A percentile compares a stretch with the other conserved stretches of the same genome.
These are phyloP conservation scores for Tulasnella sp. DNA, from an alignment of 768 basidiomycete species.

Conservation along the genomic window DNA sequence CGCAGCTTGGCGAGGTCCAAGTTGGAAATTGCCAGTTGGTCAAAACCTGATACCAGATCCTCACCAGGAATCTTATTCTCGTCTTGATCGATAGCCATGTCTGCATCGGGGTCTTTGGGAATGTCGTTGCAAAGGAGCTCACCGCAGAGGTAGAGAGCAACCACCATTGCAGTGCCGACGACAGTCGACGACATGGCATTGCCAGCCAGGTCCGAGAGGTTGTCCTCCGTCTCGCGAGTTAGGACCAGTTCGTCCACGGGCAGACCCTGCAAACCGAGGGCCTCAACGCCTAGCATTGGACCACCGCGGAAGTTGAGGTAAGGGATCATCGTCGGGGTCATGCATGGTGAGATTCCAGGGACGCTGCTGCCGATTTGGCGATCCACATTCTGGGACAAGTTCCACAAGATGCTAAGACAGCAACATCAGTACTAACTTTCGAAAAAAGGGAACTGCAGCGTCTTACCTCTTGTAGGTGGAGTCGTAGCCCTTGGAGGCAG, in stretches of 20 bases:
- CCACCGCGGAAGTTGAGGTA: conserved; percentile 95
- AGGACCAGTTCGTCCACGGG: conserved; percentile 88
- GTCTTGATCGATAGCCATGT: conserved; percentile 40
- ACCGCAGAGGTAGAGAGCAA: conserved; percentile 66
- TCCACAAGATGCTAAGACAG: conserved; percentile 77
- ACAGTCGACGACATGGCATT: conserved; percentile 99
- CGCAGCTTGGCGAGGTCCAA: conserved; percentile 64
- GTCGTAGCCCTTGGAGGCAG: conserved; percentile 75
- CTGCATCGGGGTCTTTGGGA: conserved; percentile 60
- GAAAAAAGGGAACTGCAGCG: background rate
- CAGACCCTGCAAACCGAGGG: conserved; percentile 89
- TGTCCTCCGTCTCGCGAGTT: conserved; percentile 89
- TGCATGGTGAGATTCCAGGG: conserved; percentile 83
- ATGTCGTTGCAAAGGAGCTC: conserved; percentile 59
- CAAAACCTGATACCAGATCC: conserved; percentile 67
- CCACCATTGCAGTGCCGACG: conserved; percentile 83
- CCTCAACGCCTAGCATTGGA: conserved; percentile 91
- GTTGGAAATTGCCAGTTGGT: conserved; percentile 57
- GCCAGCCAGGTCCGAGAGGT: conserved; percentile 89
- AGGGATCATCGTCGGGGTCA: conserved; percentile 95
- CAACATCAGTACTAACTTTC: background rate
- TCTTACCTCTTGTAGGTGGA: conserved; percentile 80
- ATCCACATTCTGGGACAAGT: conserved; percentile 95
- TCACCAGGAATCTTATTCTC: conserved; percentile 39
- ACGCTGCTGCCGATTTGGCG: conserved; percentile 77